These are phyloP conservation scores for Silene coronaria DNA, from an alignment of 179 eudicot species.

Conservation along the genomic window DNA sequence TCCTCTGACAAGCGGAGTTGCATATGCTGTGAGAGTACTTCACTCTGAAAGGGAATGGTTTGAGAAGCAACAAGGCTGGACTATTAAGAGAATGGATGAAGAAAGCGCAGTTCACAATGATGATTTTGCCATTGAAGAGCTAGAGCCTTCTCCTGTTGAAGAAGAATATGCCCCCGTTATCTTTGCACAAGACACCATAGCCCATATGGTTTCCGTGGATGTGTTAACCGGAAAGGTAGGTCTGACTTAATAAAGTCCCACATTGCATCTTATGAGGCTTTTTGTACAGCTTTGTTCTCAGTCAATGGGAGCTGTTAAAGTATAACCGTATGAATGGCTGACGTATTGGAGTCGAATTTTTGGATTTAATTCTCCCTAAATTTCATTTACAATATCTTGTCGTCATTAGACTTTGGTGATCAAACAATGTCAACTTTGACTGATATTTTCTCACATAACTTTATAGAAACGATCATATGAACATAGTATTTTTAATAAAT, in stretches of 20 bases:
- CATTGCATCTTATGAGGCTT: background rate
- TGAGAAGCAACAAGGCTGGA: slow-evolving; percentile 82
- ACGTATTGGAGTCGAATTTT: background rate
- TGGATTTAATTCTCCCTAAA: background rate
- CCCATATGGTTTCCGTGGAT: slow-evolving; percentile 76
- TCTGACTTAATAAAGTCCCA: background rate
- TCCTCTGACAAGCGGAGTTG: slow-evolving; percentile 87
- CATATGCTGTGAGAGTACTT: slow-evolving; percentile 87
- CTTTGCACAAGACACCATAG: slow-evolving; percentile 79
- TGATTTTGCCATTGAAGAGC: slow-evolving; percentile 47
- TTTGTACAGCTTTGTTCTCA: background rate
- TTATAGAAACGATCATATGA: too few relatives aligned
- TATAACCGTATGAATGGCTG: background rate
- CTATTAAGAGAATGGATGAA: slow-evolving; percentile 77
- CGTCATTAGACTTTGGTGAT: background rate
- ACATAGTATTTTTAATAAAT: too few relatives aligned
- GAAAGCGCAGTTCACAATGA: slow-evolving; percentile 57
- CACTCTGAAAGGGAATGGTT: slow-evolving; percentile 74
- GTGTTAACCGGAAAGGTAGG: slow-evolving; percentile 76
- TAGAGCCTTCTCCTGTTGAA: slow-evolving; percentile 60
- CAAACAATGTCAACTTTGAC: too few relatives aligned
- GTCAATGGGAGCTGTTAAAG: background rate
- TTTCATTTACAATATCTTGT: background rate
- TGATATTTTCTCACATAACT: too few relatives aligned
- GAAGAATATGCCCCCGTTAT: slow-evolving; percentile 90